These are phyloP conservation scores for Isochrysis galbana DNA, from an alignment of 78 protist species.

Conservation along the genomic window DNA sequence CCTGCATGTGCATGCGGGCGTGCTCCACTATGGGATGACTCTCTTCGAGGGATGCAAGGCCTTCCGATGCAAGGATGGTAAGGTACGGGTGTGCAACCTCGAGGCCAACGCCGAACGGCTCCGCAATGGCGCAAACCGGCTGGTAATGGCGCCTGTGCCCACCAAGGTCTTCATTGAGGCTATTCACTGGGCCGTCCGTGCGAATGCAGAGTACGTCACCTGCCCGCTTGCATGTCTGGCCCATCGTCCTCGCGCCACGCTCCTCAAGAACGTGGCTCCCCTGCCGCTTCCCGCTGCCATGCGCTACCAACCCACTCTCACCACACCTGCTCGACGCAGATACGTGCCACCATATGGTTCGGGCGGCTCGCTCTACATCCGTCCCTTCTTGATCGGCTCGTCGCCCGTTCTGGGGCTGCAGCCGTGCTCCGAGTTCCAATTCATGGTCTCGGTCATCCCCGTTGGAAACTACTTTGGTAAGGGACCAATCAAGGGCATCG, in stretches of 20 bases:
- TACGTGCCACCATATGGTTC: constrained; percentile 39
- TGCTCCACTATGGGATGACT: constrained; percentile 2
- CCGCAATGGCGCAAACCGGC: not conserved
- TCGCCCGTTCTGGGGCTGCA: constrained; percentile 24
- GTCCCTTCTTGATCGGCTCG: constrained; percentile 28
- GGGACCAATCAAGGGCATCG: not conserved
- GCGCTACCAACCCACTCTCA: too few species aligned
- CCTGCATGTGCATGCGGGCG: not conserved
- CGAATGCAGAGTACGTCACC: not conserved
- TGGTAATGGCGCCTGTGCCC: constrained; percentile 19
- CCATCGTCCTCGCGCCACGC: too few species aligned
- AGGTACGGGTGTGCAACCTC: not conserved
- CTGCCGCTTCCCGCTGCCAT: too few species aligned
- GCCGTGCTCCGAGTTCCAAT: not conserved
- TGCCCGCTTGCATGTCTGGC: too few species aligned
- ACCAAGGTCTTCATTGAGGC: not conserved
- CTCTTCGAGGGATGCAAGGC: constrained; percentile 39
- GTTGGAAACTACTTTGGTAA: constrained; percentile 25
- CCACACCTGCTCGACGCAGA: too few species aligned
- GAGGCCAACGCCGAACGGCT: not conserved
- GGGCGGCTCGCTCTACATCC: constrained; percentile 38
- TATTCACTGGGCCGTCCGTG: not conserved
- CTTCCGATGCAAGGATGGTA: not conserved
- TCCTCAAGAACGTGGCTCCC: too few species aligned
- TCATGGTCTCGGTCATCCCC: constrained; percentile 11